A percentile compares a stretch with the other conserved stretches of the same genome.
Evolutionary conservation across 2,329 filamentous ascomycete genomes (phyloP).

Genomic region (Aspergillus awamori): DNA sequence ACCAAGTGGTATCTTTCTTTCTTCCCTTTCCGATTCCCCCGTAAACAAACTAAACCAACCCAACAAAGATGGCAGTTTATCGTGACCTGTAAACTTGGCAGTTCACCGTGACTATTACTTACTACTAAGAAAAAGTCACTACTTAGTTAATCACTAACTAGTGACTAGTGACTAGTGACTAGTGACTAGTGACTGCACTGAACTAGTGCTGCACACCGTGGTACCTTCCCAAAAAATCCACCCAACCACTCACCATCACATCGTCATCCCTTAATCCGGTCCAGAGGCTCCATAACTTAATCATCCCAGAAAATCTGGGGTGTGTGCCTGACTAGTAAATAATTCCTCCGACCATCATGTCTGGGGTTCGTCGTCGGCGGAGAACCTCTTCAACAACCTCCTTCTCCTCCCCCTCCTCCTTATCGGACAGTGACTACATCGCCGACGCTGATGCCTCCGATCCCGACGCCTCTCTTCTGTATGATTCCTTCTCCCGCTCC

Average conservation of each 20-base stretch:
- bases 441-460: no score
- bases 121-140: no score
- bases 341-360: slow-evolving; percentile 1
- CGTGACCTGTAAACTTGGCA: no score
- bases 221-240: no score
- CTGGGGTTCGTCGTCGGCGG: slow-evolving; percentile 1
- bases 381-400: slow-evolving; percentile 5
- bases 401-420: neutral
- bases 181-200: no score
- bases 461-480: no score
- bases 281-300: neutral
- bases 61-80: no score
- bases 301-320: neutral
- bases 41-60: no score
- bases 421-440: neutral
- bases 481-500: neutral
- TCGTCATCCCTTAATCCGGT: neutral
- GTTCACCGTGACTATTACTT: no score
- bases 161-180: no score
- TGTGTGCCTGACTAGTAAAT: neutral
- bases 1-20: neutral
- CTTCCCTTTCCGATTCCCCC: neutral
- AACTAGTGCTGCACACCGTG: no score
- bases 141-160: no score
- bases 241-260: neutral